These are phyloP conservation scores for Pseudogymnoascus sp. DNA, from an alignment of 2,329 filamentous ascomycete genomes.

Conservation along the genomic window DNA sequence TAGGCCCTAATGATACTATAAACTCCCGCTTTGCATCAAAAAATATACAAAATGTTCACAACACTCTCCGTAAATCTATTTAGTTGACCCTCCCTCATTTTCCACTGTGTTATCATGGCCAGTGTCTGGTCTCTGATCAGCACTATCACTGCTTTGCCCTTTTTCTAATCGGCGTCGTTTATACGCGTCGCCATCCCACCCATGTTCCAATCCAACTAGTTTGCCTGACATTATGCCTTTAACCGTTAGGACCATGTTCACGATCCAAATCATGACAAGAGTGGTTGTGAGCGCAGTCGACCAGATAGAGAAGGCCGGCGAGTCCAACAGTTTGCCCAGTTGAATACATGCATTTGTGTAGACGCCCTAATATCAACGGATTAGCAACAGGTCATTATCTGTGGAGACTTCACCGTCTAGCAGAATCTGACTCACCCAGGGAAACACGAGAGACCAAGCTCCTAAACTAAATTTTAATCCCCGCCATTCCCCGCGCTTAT, in stretches of 20 bases:
- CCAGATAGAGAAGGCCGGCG: constrained; percentile 32
- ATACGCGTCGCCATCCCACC: constrained; percentile 26
- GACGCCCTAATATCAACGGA: constrained; percentile 26
- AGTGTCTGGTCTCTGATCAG: not conserved
- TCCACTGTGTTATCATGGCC: not conserved
- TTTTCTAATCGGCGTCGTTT: not conserved
- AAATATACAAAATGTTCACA: not conserved
- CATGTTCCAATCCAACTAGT: constrained; percentile 26
- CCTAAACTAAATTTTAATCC: constrained; percentile 26
- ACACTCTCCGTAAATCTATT: not conserved
- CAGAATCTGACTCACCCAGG: constrained; percentile 28
- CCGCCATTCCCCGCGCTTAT: constrained; percentile 18
- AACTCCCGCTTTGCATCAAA: not conserved
- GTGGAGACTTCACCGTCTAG: not conserved
- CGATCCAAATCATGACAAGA: constrained; percentile 30
- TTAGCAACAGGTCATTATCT: not conserved
- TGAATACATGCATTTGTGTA: constrained; percentile 33
- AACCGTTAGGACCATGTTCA: constrained; percentile 28
- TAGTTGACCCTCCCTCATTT: not conserved
- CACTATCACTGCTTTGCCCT: not conserved
- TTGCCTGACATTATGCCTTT: constrained; percentile 27
- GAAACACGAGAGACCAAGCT: constrained; percentile 33
- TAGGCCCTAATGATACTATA: not conserved
- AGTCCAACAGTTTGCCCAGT: constrained; percentile 33
- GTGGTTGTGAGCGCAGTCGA: constrained; percentile 31